Evolutionary conservation across 176 grass and related monocot genomes (phyloP).

Genomic region (Phoenix roebelenii): DNA sequence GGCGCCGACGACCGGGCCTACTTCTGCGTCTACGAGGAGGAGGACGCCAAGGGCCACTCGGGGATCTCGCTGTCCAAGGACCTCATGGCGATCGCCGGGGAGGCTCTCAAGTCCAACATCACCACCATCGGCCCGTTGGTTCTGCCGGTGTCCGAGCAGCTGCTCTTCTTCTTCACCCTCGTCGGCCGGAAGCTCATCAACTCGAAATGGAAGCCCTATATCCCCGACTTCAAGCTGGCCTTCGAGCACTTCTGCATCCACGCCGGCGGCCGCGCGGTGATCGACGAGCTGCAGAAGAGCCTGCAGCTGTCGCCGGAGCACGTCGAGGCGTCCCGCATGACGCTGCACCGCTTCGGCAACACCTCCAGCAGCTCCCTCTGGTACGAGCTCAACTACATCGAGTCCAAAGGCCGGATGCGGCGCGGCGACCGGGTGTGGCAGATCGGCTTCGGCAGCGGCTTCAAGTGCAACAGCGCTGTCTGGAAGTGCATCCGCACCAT

Average conservation of each 20-base stretch:
- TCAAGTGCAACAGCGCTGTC: conserved; percentile 98
- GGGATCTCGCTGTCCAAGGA: conserved; percentile 88
- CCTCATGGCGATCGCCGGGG: conserved; percentile 88
- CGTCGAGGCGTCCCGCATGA: conserved; percentile 89
- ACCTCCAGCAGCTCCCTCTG: conserved; percentile 93
- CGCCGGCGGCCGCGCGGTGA: conserved; percentile 71
- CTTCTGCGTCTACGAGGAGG: conserved; percentile 82
- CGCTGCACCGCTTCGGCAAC: conserved; percentile 84
- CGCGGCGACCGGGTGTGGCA: conserved; percentile 82
- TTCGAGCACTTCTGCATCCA: conserved; percentile 98
- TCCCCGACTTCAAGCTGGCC: conserved; percentile 84
- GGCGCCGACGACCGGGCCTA: conserved; percentile 72
- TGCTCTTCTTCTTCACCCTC: conserved; percentile 85
- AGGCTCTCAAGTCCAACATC: conserved; percentile 92
- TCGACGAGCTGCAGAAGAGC: conserved; percentile 87
- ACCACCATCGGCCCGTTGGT: conserved; percentile 85
- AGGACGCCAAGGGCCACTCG: conserved; percentile 61
- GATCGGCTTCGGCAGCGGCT: conserved; percentile 78
- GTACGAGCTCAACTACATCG: conserved; percentile 94
- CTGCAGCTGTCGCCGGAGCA: conserved; percentile 67
- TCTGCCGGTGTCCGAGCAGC: conserved; percentile 85
- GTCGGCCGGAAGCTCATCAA: conserved; percentile 67
- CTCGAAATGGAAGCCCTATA: conserved; percentile 64
- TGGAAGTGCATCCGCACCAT: conserved; percentile 72
- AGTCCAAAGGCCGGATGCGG: conserved; percentile 77